Conservation (phyloP, 768 basidiomycete genomes). For the Auriscalpium microsporum region DNA sequence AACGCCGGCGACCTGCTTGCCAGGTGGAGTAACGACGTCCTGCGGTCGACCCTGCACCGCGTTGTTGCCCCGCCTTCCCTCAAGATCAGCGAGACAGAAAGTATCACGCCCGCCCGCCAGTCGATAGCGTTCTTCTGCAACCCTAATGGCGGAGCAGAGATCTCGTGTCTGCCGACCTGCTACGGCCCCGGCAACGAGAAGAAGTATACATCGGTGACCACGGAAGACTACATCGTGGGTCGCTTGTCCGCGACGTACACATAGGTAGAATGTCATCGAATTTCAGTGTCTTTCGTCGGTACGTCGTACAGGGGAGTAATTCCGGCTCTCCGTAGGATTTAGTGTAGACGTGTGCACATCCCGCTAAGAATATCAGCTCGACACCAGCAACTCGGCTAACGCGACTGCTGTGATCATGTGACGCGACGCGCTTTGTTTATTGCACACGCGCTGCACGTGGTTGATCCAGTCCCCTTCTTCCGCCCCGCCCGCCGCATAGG, state of each 20-base stretch:
- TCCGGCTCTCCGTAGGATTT: too few relatives aligned
- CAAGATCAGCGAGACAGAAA: slow-evolving; percentile 39
- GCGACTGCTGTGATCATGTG: slow-evolving; percentile 7
- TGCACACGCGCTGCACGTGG: not conserved
- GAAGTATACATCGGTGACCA: slow-evolving; percentile 65
- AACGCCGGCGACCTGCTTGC: slow-evolving; percentile 77
- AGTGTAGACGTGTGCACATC: too few relatives aligned
- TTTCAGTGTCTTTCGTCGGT: too few relatives aligned
- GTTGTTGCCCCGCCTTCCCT: slow-evolving; percentile 65
- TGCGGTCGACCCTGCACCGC: slow-evolving; percentile 74
- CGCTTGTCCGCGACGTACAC: slow-evolving; percentile 52
- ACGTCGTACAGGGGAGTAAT: too few relatives aligned
- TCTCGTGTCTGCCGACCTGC: slow-evolving; percentile 66
- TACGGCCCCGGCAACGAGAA: slow-evolving; percentile 37
- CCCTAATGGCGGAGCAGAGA: slow-evolving; percentile 60
- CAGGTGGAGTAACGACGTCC: slow-evolving; percentile 76
- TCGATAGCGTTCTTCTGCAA: slow-evolving; percentile 87
- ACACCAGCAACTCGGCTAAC: not conserved
- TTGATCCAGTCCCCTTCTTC: not conserved
- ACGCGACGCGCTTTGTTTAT: slow-evolving; percentile 16
- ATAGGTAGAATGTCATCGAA: too few relatives aligned
- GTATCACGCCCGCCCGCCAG: slow-evolving; percentile 58
- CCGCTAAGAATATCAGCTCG: too few relatives aligned
- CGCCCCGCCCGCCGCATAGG: not conserved
- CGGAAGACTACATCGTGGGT: slow-evolving; percentile 71